phyloP scores from a whole-genome alignment of 805 yeast species.

The Lipomyces spencermartinsiae region DNA sequence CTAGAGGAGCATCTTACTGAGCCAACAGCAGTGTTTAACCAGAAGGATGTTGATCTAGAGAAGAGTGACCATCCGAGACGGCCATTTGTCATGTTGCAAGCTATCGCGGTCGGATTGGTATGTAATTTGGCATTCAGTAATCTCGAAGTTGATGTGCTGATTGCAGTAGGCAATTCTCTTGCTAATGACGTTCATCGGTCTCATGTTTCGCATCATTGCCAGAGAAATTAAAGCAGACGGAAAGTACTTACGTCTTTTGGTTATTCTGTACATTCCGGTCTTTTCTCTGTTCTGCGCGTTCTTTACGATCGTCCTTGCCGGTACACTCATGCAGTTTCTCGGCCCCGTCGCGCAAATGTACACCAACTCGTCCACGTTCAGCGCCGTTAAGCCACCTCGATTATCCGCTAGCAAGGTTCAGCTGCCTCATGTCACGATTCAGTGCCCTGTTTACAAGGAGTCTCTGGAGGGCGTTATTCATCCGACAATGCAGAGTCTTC shows the following conservation, averaged over 20 bases:
- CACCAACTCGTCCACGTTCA: slow-evolving; percentile 15
- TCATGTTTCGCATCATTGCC: slow-evolving; percentile 14
- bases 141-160: background rate
- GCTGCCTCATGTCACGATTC: slow-evolving; percentile 26
- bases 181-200: slow-evolving; percentile 10
- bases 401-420: slow-evolving; percentile 5
- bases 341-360: slow-evolving; percentile 22
- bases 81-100: slow-evolving; percentile 19
- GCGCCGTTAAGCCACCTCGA: slow-evolving; percentile 16
- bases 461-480: slow-evolving; percentile 25
- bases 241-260: slow-evolving; percentile 11
- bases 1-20: slow-evolving; percentile 7
- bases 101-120: slow-evolving; percentile 29
- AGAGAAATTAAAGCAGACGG: slow-evolving; percentile 15
- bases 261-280: slow-evolving; percentile 13
- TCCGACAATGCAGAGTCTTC: slow-evolving; percentile 25
- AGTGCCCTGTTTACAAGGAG: slow-evolving; percentile 26
- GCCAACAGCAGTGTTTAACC: slow-evolving; percentile 7
- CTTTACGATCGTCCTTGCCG: slow-evolving; percentile 9
- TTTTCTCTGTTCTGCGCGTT: slow-evolving; percentile 11
- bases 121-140: background rate
- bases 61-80: slow-evolving; percentile 5
- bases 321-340: slow-evolving; percentile 11
- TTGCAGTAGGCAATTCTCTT: slow-evolving; percentile 7
- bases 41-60: slow-evolving; percentile 13